Percentiles rank a stretch among this genome's conserved stretches.
These are phyloP conservation scores for Colletotrichum sublineola DNA, from an alignment of 2,329 filamentous ascomycete genomes.

Conservation along the genomic window DNA sequence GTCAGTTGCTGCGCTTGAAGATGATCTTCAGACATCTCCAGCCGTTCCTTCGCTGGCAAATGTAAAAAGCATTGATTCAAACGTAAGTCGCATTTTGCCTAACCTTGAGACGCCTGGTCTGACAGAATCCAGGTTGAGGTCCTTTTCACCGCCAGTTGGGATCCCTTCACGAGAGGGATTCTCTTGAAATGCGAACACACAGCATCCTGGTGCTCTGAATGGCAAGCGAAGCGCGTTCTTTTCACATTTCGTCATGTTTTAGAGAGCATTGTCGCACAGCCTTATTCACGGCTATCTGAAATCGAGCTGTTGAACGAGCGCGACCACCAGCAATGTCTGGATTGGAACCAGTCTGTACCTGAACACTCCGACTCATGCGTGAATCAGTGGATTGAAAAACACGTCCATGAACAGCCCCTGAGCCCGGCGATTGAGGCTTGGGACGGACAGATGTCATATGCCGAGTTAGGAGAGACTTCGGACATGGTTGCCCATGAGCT, in stretches of 20 bases:
- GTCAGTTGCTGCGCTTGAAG: slow-evolving; percentile 6
- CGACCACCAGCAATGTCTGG: slow-evolving; percentile 18
- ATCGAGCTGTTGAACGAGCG: slow-evolving; percentile 19
- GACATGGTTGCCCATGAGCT: slow-evolving; percentile 41
- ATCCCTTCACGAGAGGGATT: slow-evolving; percentile 14
- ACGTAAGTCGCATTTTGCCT: not conserved
- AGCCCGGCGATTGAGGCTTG: slow-evolving; percentile 44
- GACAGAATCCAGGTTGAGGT: slow-evolving; percentile 3
- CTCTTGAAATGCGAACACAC: slow-evolving; percentile 24
- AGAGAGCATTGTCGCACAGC: slow-evolving; percentile 11
- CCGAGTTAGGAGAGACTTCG: slow-evolving; percentile 44
- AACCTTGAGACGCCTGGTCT: not conserved
- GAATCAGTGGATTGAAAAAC: slow-evolving; percentile 17
- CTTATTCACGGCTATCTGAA: slow-evolving; percentile 17
- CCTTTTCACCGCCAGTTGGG: slow-evolving; percentile 20
- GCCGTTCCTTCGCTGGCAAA: not conserved
- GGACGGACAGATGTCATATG: slow-evolving; percentile 46
- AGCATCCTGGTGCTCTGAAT: slow-evolving; percentile 6
- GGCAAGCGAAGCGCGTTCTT: slow-evolving; percentile 21
- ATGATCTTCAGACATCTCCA: not conserved
- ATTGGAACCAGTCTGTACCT: slow-evolving; percentile 16
- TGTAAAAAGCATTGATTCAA: not conserved
- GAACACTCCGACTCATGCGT: not conserved
- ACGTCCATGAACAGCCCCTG: slow-evolving; percentile 22
- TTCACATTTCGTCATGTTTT: slow-evolving; percentile 18